These are phyloP conservation scores for Penicillium alfredii DNA, from an alignment of 495 filamentous ascomycete species.

Conservation along the genomic window DNA sequence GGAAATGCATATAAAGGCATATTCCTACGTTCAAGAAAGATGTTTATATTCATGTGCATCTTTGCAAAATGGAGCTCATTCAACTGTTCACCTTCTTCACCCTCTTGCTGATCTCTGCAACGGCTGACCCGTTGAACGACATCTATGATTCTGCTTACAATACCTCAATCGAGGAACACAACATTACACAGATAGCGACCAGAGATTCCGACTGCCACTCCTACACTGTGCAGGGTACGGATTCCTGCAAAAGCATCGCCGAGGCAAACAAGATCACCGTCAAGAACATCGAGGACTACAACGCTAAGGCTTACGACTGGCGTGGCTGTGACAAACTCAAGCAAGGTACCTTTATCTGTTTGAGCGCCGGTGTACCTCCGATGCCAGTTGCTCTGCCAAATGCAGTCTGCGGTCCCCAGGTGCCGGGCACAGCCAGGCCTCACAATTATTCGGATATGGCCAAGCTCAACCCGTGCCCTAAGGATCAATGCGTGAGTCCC, in stretches of 20 bases:
- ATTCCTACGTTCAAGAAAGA: no score
- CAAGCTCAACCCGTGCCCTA: slow-evolving; percentile 14
- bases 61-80: no score
- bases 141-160: no score
- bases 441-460: not conserved
- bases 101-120: no score
- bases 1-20: no score
- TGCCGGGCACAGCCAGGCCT: slow-evolving; percentile 13
- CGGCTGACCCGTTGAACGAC: no score
- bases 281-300: slow-evolving; percentile 12
- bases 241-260: slow-evolving; percentile 9
- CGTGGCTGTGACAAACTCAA: slow-evolving; percentile 5
- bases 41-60: no score
- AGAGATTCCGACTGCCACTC: no score
- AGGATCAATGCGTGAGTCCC: slow-evolving; percentile 15
- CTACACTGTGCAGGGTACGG: slow-evolving; percentile 4
- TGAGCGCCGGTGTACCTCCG: slow-evolving; percentile 7
- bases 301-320: slow-evolving; percentile 8
- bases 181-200: no score
- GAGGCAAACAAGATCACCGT: slow-evolving; percentile 2
- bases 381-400: slow-evolving; percentile 13
- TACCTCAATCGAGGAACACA: no score
- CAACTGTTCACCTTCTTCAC: no score
- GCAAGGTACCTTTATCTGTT: slow-evolving; percentile 10
- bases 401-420: slow-evolving; percentile 17